Base-by-base conservation (phyloP, 805 yeast genomes). In the Yarrowia keelungensis region DNA sequence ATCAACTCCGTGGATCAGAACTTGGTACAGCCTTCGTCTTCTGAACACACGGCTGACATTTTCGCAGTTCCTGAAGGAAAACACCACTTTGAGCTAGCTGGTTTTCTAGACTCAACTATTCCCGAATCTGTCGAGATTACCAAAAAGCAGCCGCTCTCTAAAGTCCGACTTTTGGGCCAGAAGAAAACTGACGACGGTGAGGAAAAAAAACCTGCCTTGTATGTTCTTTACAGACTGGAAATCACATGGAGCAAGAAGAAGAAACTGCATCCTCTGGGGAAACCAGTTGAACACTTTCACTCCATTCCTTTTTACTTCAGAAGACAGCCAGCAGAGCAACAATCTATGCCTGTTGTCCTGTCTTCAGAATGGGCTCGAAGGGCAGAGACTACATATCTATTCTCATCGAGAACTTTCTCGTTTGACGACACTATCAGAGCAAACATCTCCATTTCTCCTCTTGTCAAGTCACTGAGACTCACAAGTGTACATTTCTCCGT, bases 171-270 rank as follows among this genome's bases (percentile, higher is more conserved):
- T 8, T 22, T 56, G 22, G 62, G 62, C 11, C 62, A 56, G 19
- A 56, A 56, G 22, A 26, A n/a, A 15, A 4, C 41, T 7, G 32
- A 22, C 5, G 39, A 16, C 10, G 42, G 19, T 8, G 36, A 26
- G 16, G 19, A 16, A 2, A 16, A 10, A 8, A 5, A 12, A 41
- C 45, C 59, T 3, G 43, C 59, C 12, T 8, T n/a, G 3, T 41
- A 42, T 5, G 15, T 41, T 2, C 8, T 41, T 5, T 56, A 56
- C 22, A n/a, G 46, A 8, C 14, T 56, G 22, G 62, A 56, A 7
- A 12, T 56, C 5, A 41, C 38, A 2, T 56, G 62, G 62, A 56
- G 62, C 22, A 56, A 56, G 11, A 56, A 56, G 62, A 56, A 56
- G 22, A 22, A 22, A 0, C 62, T 41, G 11, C 19, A 56, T 9